phyloP scores from a whole-genome alignment of 768 basidiomycete species.

The Lactarius tabidus region DNA sequence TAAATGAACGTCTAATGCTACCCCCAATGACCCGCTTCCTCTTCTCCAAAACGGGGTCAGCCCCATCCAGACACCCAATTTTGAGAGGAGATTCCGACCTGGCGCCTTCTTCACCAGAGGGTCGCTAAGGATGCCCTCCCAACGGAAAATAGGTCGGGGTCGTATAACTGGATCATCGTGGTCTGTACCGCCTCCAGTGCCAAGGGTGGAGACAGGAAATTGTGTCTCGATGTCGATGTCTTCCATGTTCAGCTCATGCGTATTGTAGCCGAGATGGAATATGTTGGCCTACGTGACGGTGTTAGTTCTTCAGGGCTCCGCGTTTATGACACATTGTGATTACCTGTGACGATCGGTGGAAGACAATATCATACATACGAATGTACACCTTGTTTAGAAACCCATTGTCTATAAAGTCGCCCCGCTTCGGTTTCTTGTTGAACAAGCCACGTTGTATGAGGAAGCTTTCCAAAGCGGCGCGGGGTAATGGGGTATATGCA shows the following conservation, averaged over 20 bases:
- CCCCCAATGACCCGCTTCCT: constrained; percentile 47
- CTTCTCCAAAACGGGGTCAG: constrained; percentile 59
- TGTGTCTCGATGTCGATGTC: constrained; percentile 54
- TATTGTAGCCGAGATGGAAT: constrained; percentile 55
- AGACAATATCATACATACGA: constrained; percentile 64
- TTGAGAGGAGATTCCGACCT: constrained; percentile 33
- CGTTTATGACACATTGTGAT: constrained; percentile 24
- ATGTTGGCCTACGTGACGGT: constrained; percentile 46
- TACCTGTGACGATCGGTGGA: constrained; percentile 49
- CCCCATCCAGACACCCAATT: constrained; percentile 66
- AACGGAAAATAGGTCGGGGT: constrained; percentile 58
- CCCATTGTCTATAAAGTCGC: constrained; percentile 56
- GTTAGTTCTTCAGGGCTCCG: constrained; percentile 7
- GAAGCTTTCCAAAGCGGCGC: constrained; percentile 60
- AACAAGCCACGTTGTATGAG: constrained; percentile 58
- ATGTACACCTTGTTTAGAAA: constrained; percentile 71
- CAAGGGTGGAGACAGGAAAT: constrained; percentile 49
- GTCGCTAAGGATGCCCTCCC: constrained; percentile 66
- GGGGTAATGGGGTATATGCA: constrained; percentile 65
- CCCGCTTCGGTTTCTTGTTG: constrained; percentile 40
- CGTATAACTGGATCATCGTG: constrained; percentile 60
- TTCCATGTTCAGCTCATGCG: constrained; percentile 56
- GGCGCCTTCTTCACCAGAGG: constrained; percentile 35
- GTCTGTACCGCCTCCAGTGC: constrained; percentile 68
- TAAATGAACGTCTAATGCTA: constrained; percentile 56